Conservation (phyloP, 495 filamentous ascomycete species). For the Hapsidospora chrysogenum region DNA sequence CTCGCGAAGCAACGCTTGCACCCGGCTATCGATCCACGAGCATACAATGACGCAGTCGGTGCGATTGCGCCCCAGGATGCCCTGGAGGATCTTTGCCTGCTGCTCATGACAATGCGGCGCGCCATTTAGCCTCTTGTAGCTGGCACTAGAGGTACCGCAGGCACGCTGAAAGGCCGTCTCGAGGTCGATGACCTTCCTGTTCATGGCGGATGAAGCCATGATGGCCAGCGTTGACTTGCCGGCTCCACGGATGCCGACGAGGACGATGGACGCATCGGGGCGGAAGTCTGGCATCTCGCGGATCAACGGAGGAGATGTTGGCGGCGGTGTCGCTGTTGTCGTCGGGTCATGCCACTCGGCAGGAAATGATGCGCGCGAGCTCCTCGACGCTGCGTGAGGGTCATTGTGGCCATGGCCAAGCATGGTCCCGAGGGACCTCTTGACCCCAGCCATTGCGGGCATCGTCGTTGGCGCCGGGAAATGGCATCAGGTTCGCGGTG, state of each 20-base stretch:
- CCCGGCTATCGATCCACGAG: constrained; percentile 34
- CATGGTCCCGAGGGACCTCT: constrained; percentile 3
- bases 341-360: too few relatives aligned
- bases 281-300: constrained; percentile 18
- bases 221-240: constrained; percentile 57
- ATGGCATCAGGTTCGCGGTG: too few relatives aligned
- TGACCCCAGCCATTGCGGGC: constrained; percentile 6
- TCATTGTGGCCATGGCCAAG: not conserved
- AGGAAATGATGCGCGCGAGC: too few relatives aligned
- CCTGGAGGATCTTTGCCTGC: constrained; percentile 38
- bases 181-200: constrained; percentile 1
- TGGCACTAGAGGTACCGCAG: not conserved
- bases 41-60: constrained; percentile 48
- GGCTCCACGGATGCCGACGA: constrained; percentile 52
- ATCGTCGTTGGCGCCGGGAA: too few relatives aligned
- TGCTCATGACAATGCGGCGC: constrained; percentile 8
- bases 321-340: constrained; percentile 2
- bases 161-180: not conserved
- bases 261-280: constrained; percentile 43
- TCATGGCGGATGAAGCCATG: not conserved
- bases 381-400: too few relatives aligned
- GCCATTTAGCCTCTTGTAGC: not conserved
- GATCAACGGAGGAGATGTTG: constrained; percentile 5
- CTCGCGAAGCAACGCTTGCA: constrained; percentile 35
- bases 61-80: constrained; percentile 41